Conservation (phyloP, 495 filamentous ascomycete species). For the Podospora comata region DNA sequence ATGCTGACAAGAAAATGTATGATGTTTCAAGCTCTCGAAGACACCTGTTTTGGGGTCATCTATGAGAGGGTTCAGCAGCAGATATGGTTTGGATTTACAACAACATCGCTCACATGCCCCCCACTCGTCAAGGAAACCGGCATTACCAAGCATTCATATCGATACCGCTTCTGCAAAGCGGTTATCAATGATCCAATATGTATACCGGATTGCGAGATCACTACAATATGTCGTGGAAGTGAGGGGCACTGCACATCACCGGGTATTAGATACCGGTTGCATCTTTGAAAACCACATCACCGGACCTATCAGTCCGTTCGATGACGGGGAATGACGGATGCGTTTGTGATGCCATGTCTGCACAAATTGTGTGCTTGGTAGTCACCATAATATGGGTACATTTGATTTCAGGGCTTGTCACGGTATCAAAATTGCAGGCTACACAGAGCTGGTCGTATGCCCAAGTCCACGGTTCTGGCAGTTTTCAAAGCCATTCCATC, state of each 20-base stretch:
- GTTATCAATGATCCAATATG: slow-evolving; percentile 23
- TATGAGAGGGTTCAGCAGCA: background rate
- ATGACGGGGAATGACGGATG: background rate
- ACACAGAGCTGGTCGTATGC: too few relatives aligned
- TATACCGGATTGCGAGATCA: slow-evolving; percentile 18
- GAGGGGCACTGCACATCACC: background rate
- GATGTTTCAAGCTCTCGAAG: background rate
- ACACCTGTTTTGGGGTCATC: background rate
- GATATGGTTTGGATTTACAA: background rate
- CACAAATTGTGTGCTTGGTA: slow-evolving; percentile 17
- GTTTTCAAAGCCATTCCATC: too few relatives aligned
- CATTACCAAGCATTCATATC: slow-evolving; percentile 16
- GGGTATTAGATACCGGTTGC: background rate
- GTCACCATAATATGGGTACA: background rate
- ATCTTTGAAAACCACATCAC: background rate
- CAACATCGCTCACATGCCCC: background rate
- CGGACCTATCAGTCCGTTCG: background rate
- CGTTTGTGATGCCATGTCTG: slow-evolving; percentile 14
- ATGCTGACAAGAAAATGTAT: background rate
- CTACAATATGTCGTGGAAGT: background rate
- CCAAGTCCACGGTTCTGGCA: too few relatives aligned
- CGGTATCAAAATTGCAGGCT: too few relatives aligned
- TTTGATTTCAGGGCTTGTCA: too few relatives aligned
- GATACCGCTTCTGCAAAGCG: background rate
- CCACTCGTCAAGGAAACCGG: background rate